These are phyloP conservation scores for Xylariales sp. DNA, from an alignment of 2,329 filamentous ascomycete species.

Conservation along the genomic window DNA sequence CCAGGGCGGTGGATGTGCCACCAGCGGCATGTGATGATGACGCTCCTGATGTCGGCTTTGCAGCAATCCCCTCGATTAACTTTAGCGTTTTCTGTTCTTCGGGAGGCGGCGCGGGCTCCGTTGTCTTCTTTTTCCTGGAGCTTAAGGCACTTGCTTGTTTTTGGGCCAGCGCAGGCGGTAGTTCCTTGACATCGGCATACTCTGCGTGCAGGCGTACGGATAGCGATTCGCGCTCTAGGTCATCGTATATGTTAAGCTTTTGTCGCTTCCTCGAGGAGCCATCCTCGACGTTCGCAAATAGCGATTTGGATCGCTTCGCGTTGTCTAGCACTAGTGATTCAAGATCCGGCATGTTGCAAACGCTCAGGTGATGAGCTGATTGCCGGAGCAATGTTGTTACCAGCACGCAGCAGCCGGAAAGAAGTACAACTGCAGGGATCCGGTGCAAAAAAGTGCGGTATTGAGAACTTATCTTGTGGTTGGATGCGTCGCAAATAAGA, in stretches of 20 bases:
- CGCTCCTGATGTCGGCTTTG: slow-evolving; percentile 14
- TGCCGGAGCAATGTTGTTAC: too few species aligned
- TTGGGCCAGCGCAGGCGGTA: slow-evolving; percentile 27
- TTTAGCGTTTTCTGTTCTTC: slow-evolving; percentile 51
- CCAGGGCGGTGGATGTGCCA: slow-evolving; percentile 30
- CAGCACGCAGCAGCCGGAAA: too few species aligned
- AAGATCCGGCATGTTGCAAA: slow-evolving; percentile 17
- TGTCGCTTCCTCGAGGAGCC: slow-evolving; percentile 22
- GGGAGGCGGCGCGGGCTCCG: slow-evolving; percentile 13
- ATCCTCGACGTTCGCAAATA: slow-evolving; percentile 17
- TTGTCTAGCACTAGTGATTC: slow-evolving; percentile 22
- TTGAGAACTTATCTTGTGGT: too few species aligned
- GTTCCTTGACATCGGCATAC: slow-evolving; percentile 21
- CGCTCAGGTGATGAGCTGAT: too few species aligned
- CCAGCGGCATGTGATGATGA: slow-evolving; percentile 13
- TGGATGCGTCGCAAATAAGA: too few species aligned
- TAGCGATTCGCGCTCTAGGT: slow-evolving; percentile 22
- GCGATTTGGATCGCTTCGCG: slow-evolving; percentile 22
- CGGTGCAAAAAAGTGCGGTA: too few species aligned
- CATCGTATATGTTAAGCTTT: slow-evolving; percentile 17
- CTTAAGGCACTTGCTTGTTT: slow-evolving; percentile 27
- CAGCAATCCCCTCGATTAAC: slow-evolving; percentile 61
- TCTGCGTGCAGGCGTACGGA: slow-evolving; percentile 26
- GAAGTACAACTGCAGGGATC: too few species aligned
- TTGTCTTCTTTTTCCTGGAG: slow-evolving; percentile 22